Base-by-base conservation (phyloP, 441 rosid genomes). In the Jatropha multifida region DNA sequence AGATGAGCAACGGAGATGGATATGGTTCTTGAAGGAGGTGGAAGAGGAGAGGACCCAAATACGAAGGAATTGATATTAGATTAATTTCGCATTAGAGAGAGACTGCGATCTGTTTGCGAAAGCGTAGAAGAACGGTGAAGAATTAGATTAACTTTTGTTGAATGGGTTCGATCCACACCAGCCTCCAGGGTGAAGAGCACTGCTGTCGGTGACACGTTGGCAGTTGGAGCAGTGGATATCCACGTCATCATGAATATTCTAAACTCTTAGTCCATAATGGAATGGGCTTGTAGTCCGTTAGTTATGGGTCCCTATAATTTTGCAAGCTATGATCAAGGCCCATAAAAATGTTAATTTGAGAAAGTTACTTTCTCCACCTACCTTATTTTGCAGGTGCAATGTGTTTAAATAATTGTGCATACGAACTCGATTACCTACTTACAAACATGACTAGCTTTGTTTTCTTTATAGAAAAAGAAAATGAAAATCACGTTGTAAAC, bases 121-220 rank as follows among this genome's bases (percentile, higher is more conserved):
- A 26, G 41, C 3, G 17, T 14, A 4, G 44, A 26, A 58, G 12
- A 71, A 20, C 2, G 7, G 42, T 7, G 3, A 18, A 41, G 48
- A 40, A 6, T 2, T 15, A 1, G 0, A 14, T 5, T 5, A 13
- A 14, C 37, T 62, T 32, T 15, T 37, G 15, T 62, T 55, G 51
- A 27, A 42, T 40, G 12, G 52, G 17, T 65, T 65, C 26, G 69
- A 51, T 54, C 58, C 20, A 18, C 14, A 5, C 23, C 18, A 54
- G 20, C 2, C 6, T 4, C 58, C 54, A 14, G 55, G 55, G n/a
- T 56, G 17, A 7, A 5, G 58, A 44, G 42, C 55, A 46, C 67
- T 72, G 67, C n/a, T 42, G 74, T 60, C 58, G 2, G 46, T 4
- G 75, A 46, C 75, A 72, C 44, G 59, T 18, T 60, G 75, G 75